Evolutionary conservation across 2,329 filamentous ascomycete species (phyloP), one percentile per base, ranked within the genome.

Genomic region (Lizonia empirigonia): DNA sequence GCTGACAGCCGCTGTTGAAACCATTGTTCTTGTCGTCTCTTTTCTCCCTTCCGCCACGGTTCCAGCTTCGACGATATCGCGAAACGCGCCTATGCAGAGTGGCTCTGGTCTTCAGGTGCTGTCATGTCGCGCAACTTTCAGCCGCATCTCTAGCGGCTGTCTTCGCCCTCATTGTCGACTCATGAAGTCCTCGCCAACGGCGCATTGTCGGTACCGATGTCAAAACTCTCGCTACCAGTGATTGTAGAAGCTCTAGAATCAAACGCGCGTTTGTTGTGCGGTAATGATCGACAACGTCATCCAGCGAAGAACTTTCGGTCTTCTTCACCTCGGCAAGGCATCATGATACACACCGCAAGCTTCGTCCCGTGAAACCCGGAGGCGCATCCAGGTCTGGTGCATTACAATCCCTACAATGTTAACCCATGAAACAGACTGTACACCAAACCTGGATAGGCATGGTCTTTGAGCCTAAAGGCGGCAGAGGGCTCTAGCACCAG

Each of bases 341-440:
- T 50, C 24, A 33, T 39, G 27, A 26, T 44, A 26, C 47, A 40
- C 40, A 51, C 23, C 36, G 24, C 35, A 41, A 15, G 26, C 22
- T 12, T 30, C 7, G 30, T 18, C 23, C 18, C 29, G 18, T 32
- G 7, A 3, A 7, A 45, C 15, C 13, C 41, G 41, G 12, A 50
- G 41, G 18, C 33, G 49, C 42, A 33, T 38, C 37, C 16, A 52
- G 42, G 41, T 41, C 23, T 29, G 13, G 18, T 34, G 36, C 18
- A 13, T 22, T n/a, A n/a, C n/a, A n/a, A 39, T 47, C 37, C 36
- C 10, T 47, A 47, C 37, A 52, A 47, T 47, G 37, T 47, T 52
- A 52, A 44, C 19, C n/a, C 49, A 44, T 34, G 37, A 32, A 27
- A 47, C 22, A 15, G 16, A 3, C 10, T 15, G 33, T 39, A 16